Percentiles rank a stretch among this genome's conserved stretches.
Conservation (phyloP, 2,329 filamentous ascomycete genomes). For the Juglanconis oblonga region DNA sequence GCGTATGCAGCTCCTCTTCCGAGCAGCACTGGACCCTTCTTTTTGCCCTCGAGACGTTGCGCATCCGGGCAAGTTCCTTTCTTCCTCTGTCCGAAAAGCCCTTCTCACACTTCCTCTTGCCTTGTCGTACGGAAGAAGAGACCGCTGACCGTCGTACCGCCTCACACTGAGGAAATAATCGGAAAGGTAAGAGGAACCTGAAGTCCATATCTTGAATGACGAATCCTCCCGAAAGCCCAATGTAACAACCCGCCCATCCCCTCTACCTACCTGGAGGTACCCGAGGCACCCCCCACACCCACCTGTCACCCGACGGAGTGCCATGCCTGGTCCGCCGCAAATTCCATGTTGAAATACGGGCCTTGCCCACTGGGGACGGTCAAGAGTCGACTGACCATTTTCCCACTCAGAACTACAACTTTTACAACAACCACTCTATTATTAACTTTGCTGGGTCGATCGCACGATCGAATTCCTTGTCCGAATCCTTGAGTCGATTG, state of each 20-base stretch:
- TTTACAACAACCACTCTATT: background rate
- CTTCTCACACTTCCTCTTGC: background rate
- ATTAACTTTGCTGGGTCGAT: background rate
- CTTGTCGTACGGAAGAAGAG: too few relatives aligned
- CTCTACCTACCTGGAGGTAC: background rate
- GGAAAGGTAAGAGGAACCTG: too few relatives aligned
- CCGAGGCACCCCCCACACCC: slow-evolving; percentile 5
- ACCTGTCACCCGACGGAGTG: background rate
- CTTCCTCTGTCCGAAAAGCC: background rate
- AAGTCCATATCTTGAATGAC: too few relatives aligned
- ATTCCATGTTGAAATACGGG: background rate
- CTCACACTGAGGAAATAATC: too few relatives aligned
- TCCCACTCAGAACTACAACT: background rate
- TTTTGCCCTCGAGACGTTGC: slow-evolving; percentile 3
- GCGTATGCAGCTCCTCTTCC: slow-evolving; percentile 1
- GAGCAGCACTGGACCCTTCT: slow-evolving; percentile 13
- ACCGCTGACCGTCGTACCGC: too few relatives aligned
- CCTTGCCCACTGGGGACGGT: background rate
- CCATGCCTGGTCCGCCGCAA: slow-evolving; percentile 9
- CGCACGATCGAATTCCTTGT: background rate
- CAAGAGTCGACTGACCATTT: background rate
- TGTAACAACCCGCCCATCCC: too few relatives aligned
- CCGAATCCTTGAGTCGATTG: background rate
- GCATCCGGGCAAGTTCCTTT: background rate
- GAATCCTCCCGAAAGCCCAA: too few relatives aligned